phyloP scores from a whole-genome alignment of 805 yeast genomes.

The Debaryomyces hansenii region DNA sequence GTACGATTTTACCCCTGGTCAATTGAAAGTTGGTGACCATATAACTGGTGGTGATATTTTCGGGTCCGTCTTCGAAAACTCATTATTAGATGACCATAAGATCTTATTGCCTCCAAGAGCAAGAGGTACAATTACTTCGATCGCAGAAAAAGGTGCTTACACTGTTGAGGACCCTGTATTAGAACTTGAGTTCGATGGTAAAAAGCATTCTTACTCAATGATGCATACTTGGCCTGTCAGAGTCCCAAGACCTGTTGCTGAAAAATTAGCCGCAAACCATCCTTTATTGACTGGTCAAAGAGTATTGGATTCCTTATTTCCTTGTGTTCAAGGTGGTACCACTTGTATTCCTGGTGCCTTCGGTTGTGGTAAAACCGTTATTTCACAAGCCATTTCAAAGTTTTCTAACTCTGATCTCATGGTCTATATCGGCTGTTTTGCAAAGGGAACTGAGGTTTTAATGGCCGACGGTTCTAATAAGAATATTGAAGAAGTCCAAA shows the following conservation, averaged over 20 bases:
- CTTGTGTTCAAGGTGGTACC: slow-evolving; percentile 99
- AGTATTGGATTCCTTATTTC: slow-evolving; percentile 95
- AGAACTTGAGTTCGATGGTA: slow-evolving; percentile 94
- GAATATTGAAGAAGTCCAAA: slow-evolving; percentile 30
- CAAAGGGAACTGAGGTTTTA: slow-evolving; percentile 37
- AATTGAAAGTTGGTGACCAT: slow-evolving; percentile 89
- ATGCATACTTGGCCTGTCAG: slow-evolving; percentile 99
- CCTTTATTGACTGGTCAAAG: slow-evolving; percentile 98
- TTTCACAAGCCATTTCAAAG: slow-evolving; percentile 95
- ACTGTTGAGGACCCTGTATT: slow-evolving; percentile 84
- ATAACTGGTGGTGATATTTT: slow-evolving; percentile 97
- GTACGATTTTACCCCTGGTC: slow-evolving; percentile 84
- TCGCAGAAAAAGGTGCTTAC: slow-evolving; percentile 90
- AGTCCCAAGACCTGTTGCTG: slow-evolving; percentile 98
- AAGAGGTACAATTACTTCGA: slow-evolving; percentile 90
- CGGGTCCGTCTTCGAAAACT: slow-evolving; percentile 92
- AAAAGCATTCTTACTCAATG: slow-evolving; percentile 79
- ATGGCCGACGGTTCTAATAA: slow-evolving; percentile 43
- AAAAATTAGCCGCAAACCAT: slow-evolving; percentile 87
- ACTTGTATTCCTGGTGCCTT: slow-evolving; percentile 99
- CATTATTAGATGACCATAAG: slow-evolving; percentile 88
- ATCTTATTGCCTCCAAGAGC: slow-evolving; percentile 97
- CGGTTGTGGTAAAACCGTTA: slow-evolving; percentile 99
- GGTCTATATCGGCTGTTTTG: slow-evolving; percentile 75
- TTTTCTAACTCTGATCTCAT: slow-evolving; percentile 97